Percentiles rank a stretch among this genome's conserved stretches.
phyloP scores from a whole-genome alignment of 768 basidiomycete species.

The Erythrobasidium yunnanense region DNA sequence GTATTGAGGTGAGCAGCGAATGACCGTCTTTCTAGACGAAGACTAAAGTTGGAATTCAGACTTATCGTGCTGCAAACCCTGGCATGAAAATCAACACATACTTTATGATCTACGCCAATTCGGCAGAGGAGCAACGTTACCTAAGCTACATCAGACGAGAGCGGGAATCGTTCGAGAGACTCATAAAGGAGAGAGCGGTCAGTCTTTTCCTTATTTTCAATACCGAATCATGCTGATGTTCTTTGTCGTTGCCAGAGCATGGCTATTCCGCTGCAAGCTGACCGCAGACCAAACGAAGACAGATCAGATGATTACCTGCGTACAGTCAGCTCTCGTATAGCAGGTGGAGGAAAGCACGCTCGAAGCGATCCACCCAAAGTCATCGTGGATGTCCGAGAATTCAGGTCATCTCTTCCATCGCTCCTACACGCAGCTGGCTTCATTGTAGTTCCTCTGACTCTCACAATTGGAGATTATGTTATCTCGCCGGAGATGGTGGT shows the following conservation, averaged over 20 bases:
- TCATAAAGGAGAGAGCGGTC: constrained; percentile 86
- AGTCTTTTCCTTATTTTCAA: constrained; percentile 43
- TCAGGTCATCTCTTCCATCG: constrained; percentile 81
- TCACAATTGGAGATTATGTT: constrained; percentile 93
- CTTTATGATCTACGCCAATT: constrained; percentile 87
- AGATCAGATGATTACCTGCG: constrained; percentile 56
- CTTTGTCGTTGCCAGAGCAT: constrained; percentile 57
- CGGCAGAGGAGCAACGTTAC: constrained; percentile 92
- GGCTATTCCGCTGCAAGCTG: constrained; percentile 63
- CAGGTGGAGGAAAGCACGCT: constrained; percentile 66
- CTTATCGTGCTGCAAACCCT: constrained; percentile 72
- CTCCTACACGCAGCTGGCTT: constrained; percentile 71
- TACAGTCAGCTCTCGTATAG: constrained; percentile 71
- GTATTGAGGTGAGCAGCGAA: constrained; percentile 62
- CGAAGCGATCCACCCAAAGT: constrained; percentile 57
- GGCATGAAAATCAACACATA: constrained; percentile 78
- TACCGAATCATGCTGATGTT: neutral
- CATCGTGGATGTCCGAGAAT: constrained; percentile 93
- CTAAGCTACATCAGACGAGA: constrained; percentile 76
- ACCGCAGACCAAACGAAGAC: constrained; percentile 35
- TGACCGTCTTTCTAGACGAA: neutral
- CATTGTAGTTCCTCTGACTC: constrained; percentile 73
- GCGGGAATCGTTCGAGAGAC: constrained; percentile 81
- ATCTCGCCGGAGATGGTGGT: constrained; percentile 89
- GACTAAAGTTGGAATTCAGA: constrained; percentile 46